Conservation (phyloP, 352 stramenopile genomes). For the Elongisporangium anandrum region DNA sequence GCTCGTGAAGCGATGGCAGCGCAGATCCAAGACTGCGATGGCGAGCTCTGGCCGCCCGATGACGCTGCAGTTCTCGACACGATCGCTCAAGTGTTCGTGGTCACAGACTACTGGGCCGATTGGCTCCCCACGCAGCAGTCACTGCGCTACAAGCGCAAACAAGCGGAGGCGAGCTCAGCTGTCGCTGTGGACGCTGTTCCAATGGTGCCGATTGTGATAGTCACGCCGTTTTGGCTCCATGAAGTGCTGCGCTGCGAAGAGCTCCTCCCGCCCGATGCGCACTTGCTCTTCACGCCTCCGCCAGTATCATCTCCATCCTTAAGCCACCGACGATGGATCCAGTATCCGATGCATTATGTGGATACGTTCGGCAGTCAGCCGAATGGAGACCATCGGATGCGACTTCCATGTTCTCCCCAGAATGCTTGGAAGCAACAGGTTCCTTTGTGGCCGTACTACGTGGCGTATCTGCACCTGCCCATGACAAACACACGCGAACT, state of each 20-base stretch:
- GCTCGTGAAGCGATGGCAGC: conserved; percentile 11
- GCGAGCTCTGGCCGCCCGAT: conserved; percentile 6
- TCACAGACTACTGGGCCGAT: conserved; percentile 56
- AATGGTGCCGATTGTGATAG: conserved; percentile 5
- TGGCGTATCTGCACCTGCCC: conserved; percentile 36
- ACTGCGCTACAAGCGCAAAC: background rate
- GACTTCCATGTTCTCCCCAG: conserved; percentile 41
- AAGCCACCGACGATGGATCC: conserved; percentile 11
- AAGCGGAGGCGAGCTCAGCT: background rate
- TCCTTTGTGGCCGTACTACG: conserved; percentile 70
- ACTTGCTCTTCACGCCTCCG: conserved; percentile 50
- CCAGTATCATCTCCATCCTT: background rate
- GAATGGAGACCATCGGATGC: conserved; percentile 10
- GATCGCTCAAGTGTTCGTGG: conserved; percentile 21
- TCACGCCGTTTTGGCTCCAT: conserved; percentile 57
- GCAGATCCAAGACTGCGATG: conserved; percentile 11
- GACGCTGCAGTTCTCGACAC: background rate
- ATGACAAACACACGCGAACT: conserved; percentile 37
- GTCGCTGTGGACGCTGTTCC: too few relatives aligned
- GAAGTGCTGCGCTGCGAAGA: conserved; percentile 32
- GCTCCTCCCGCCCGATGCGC: conserved; percentile 26
- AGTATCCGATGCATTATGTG: conserved; percentile 38
- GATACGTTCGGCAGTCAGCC: background rate
- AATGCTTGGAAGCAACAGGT: conserved; percentile 28
- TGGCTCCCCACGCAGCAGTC: conserved; percentile 1